Percentiles rank a stretch among this genome's conserved stretches.
Evolutionary conservation across 2,329 filamentous ascomycete species (phyloP).

Genomic region (Aspergillus ibericus): DNA sequence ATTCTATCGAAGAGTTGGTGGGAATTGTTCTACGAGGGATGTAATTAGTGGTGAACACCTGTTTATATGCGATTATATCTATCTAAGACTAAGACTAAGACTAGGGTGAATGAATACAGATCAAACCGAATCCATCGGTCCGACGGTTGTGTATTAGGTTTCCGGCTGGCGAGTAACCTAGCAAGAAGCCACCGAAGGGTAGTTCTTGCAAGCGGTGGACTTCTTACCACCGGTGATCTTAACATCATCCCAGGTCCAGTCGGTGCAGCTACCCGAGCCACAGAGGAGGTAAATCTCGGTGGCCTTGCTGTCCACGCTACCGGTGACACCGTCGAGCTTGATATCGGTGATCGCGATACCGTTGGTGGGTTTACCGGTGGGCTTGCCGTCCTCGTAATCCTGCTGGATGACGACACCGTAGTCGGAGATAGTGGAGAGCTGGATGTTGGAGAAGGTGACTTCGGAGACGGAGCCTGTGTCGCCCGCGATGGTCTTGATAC

Average conservation of each 20-base stretch:
- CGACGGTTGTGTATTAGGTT: background rate
- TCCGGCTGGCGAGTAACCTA: too few species aligned
- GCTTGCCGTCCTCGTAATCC: conserved; percentile 53
- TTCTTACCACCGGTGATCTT: conserved; percentile 36
- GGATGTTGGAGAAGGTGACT: conserved; percentile 41
- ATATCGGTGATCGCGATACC: conserved; percentile 40
- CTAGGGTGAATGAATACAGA: too few species aligned
- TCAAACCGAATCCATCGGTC: too few species aligned
- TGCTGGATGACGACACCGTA: conserved; percentile 56
- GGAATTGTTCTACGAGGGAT: too few species aligned
- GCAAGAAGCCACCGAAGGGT: conserved; percentile 1
- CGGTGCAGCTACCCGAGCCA: conserved; percentile 40
- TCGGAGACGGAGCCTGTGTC: conserved; percentile 32
- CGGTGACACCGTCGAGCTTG: conserved; percentile 36
- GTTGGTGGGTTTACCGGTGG: conserved; percentile 40
- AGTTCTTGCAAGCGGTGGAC: background rate
- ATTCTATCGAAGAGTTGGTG: too few species aligned
- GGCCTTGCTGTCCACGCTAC: conserved; percentile 29
- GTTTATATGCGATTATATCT: too few species aligned
- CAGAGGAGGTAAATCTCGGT: conserved; percentile 42
- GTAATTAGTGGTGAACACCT: too few species aligned
- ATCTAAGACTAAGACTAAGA: too few species aligned
- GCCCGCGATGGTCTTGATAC: conserved; percentile 43
- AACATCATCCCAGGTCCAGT: conserved; percentile 39
- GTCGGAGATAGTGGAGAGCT: conserved; percentile 44